Evolutionary conservation across 1,139 yeast genomes (phyloP), one percentile per base, ranked within the genome.

Genomic region (Entelexis paramagnoliae): DNA sequence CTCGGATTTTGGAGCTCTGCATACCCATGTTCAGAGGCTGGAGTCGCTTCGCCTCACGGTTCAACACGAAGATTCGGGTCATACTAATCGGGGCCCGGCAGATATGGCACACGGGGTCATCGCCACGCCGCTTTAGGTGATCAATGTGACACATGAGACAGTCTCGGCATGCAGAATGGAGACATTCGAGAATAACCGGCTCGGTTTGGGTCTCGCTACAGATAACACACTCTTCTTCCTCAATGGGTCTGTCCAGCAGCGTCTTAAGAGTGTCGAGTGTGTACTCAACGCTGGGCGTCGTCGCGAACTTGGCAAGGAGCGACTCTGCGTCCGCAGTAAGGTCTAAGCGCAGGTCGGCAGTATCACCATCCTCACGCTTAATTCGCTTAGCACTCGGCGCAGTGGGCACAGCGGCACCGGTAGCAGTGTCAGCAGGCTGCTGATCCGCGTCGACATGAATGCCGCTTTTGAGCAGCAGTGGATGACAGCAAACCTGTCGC

Each of bases 401-500:
- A n/a, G 11, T 17, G 4, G 19, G 13, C 11, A 9, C 36, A 3
- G 36, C 4, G 14, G 24, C 24, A n/a, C 8, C 39, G 7, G 39
- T 6, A n/a, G 39, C 30, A 10, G 14, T 13, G 39, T 35, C 19
- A 9, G 24, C 8, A 16, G 34, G 34, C 10, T 13, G 8, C 8
- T 22, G 7, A 11, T 16, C 35, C 4, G 26, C 16, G 17, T 40
- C 44, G 16, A 16, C 10, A 19, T 34, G 22, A 9, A 17, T 32
- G 10, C 43, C 39, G 42, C 54, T 61, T 32, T 55, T 68, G 59
- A 84, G 76, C 53, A 86, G 68, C 51, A 77, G 77, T 17, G 83
- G 76, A 64, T 91, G 96, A 63, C 96, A 87, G 64, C 97, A 91
- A 0, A 84, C 78, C 64, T 91, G 97, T 52, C 97, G 73, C 43